phyloP scores from a whole-genome alignment of 192 early-diverging fungal genomes.

The Coemansia sp. region DNA sequence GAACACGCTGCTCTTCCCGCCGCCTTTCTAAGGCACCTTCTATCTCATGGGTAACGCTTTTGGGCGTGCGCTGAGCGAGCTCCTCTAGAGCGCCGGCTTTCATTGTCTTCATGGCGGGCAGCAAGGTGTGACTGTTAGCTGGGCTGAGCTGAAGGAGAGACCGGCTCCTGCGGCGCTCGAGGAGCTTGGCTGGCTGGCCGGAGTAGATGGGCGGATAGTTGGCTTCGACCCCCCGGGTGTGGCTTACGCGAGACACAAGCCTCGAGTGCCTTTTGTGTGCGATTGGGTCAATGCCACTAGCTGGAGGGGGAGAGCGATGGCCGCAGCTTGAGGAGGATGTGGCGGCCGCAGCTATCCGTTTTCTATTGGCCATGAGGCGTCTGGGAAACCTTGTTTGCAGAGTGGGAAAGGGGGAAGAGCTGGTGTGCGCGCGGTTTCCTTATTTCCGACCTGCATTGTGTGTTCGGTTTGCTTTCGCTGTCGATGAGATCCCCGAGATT shows the following conservation, averaged over 20 bases:
- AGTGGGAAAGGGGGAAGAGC: neutral
- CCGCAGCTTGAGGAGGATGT: neutral
- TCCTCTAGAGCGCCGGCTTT: neutral
- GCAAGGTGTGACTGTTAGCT: neutral
- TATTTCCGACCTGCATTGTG: neutral
- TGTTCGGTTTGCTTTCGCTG: neutral
- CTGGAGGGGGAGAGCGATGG: neutral
- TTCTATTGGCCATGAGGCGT: neutral
- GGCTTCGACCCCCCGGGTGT: neutral
- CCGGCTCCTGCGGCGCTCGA: slow-evolving; percentile 1
- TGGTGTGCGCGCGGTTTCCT: neutral
- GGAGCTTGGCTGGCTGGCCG: neutral
- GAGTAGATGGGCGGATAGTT: neutral
- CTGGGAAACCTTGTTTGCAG: neutral
- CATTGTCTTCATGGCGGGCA: neutral
- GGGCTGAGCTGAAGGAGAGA: slow-evolving; percentile 2
- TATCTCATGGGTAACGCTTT: neutral
- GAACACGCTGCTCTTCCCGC: slow-evolving; percentile 1
- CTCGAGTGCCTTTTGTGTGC: neutral
- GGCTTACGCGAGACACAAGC: neutral
- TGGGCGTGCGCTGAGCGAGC: neutral
- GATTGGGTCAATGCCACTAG: neutral
- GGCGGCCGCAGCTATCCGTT: neutral
- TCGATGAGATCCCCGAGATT: neutral
- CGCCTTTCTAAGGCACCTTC: neutral